These are phyloP conservation scores for Sequoiadendron giganteum DNA, from an alignment of 75 land plant species.

Conservation along the genomic window DNA sequence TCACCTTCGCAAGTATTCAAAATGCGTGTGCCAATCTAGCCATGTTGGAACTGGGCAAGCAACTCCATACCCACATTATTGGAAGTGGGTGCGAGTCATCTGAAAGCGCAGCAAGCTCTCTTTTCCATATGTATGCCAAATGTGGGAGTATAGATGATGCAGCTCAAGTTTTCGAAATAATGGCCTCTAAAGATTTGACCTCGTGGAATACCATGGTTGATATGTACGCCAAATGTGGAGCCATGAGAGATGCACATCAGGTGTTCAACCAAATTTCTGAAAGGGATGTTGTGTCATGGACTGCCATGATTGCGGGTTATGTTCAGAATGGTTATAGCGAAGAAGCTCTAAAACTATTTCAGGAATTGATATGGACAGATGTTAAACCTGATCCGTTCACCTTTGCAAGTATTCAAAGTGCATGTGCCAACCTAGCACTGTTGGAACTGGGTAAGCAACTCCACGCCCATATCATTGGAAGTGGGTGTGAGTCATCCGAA, in stretches of 20 bases:
- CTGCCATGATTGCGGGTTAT: slow-evolving; percentile 30
- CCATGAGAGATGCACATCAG: slow-evolving; percentile 32
- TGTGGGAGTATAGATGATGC: slow-evolving; percentile 62
- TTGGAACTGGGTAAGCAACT: slow-evolving; percentile 51
- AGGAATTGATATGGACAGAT: slow-evolving; percentile 29
- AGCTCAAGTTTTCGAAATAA: slow-evolving; percentile 26
- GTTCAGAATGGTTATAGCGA: slow-evolving; percentile 21
- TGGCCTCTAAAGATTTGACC: slow-evolving; percentile 40
- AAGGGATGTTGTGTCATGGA: slow-evolving; percentile 43
- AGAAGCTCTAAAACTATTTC: slow-evolving; percentile 20
- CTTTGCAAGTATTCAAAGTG: slow-evolving; percentile 51
- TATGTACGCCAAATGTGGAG: slow-evolving; percentile 73
- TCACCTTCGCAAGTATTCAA: slow-evolving; percentile 53
- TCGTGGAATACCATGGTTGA: slow-evolving; percentile 71
- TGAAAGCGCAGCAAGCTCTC: slow-evolving; percentile 43
- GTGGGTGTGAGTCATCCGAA: slow-evolving; percentile 37
- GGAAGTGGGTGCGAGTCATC: slow-evolving; percentile 38
- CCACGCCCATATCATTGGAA: slow-evolving; percentile 43
- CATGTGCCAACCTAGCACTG: slow-evolving; percentile 45
- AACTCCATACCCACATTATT: slow-evolving; percentile 51
- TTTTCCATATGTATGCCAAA: slow-evolving; percentile 69
- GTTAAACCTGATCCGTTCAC: slow-evolving; percentile 51
- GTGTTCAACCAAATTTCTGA: slow-evolving; percentile 36
- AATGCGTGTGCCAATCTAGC: slow-evolving; percentile 52
- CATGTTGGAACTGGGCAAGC: slow-evolving; percentile 41